Evolutionary conservation across 1,284 basidiomycete species (phyloP), one percentile per base, ranked within the genome.

Genomic region (Moesziomyces antarcticus): DNA sequence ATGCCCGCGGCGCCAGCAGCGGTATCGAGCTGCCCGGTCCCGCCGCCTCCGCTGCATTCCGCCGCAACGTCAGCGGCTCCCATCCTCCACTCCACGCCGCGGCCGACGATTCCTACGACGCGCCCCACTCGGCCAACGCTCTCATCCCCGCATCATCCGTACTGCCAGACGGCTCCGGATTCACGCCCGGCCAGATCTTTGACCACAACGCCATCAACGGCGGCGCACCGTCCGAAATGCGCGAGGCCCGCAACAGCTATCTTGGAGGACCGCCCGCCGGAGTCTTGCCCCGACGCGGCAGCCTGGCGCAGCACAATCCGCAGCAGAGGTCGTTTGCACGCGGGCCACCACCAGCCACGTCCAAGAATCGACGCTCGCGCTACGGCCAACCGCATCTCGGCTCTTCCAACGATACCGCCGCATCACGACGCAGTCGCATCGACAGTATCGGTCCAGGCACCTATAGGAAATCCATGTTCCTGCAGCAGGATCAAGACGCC

Each of bases 371-470:
- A 7, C 54, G 65, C 21, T 65, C 70, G 13, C 60, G 62, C 22
- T 73, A 76, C 25, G 62, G 45, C 2, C 54, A 65, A 5, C 33
- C 24, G 10, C 45, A 41, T n/a, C 37, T 51, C 24, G n/a, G 25
- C 5, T 60, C 55, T 2, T 48, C 57, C 1, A 49, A 46, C 20
- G 63, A 61, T 9, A 47, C 43, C 5, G 47, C 66, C 5, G 41
- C 40, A 1, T 44, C 33, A 45, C 52, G 74, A 51, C 50, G 66
- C n/a, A 76, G 74, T 55, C 54, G 71, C 7, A 76, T 76, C 59
- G 74, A 76, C 55, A 70, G 66, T 33, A 52, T 76, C 8, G 74
- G 74, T 5, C 70, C 74, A n/a, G 74, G 74, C 13, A 76, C 71
- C 21, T 76, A 76, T 21, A 60, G 74, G 22, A 76, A 76, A 41